Conservation (phyloP, 148 eudicot genomes). For the Talinum fruticosum region DNA sequence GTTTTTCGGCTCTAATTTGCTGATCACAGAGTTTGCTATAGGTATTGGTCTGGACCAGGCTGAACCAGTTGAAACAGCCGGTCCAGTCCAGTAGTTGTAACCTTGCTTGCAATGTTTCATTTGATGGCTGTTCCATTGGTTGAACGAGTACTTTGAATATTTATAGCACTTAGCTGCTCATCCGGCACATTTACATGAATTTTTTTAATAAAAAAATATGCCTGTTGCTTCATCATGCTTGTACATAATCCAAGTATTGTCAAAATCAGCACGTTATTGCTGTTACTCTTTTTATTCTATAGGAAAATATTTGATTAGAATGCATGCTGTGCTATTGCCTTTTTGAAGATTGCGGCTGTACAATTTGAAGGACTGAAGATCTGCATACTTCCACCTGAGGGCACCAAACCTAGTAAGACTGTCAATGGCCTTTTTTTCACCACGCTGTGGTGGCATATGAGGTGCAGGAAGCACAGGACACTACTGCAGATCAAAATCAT, state of each 20-base stretch:
- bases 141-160: not conserved
- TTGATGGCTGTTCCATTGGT: not conserved
- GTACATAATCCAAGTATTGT: not conserved
- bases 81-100: too few species aligned
- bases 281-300: not conserved
- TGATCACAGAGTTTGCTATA: too few species aligned
- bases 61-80: too few species aligned
- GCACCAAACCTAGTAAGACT: not conserved
- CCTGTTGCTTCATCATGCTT: not conserved
- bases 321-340: not conserved
- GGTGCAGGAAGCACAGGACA: slow-evolving; percentile 24
- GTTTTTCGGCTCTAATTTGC: too few species aligned
- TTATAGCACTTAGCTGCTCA: not conserved
- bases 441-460: slow-evolving; percentile 36
- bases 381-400: slow-evolving; percentile 35
- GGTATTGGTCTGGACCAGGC: too few species aligned
- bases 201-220: not conserved
- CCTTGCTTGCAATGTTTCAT: not conserved
- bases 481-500: slow-evolving; percentile 21
- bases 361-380: slow-evolving; percentile 29
- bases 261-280: not conserved
- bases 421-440: slow-evolving; percentile 20
- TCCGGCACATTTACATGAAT: not conserved
- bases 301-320: not conserved
- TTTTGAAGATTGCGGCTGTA: slow-evolving; percentile 42